phyloP scores from a whole-genome alignment of 495 filamentous ascomycete species.

The Penicillium arizonense region DNA sequence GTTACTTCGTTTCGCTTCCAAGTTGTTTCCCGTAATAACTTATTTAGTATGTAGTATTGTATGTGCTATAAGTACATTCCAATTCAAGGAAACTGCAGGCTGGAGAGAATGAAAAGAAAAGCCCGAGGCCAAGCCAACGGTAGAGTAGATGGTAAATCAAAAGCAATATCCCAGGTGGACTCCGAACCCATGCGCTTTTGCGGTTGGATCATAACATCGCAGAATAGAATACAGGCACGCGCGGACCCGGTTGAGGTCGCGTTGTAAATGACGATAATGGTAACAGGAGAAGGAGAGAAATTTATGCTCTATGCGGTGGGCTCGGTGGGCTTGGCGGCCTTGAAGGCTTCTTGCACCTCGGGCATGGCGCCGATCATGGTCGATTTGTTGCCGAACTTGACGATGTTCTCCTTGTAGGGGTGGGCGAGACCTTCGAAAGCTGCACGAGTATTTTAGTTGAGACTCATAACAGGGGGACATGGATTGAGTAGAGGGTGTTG shows the following conservation, averaged over 20 bases:
- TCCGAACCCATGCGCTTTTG: conserved; percentile 52
- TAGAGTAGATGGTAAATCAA: conserved; percentile 13
- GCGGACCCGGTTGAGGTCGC: conserved; percentile 4
- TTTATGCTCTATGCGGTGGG: conserved; percentile 21
- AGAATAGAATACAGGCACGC: conserved; percentile 32
- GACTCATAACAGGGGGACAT: background rate
- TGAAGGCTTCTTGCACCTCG: conserved; percentile 46
- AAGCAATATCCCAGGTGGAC: conserved; percentile 35
- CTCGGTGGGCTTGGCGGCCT: conserved; percentile 38
- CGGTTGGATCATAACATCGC: conserved; percentile 31
- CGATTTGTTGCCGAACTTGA: conserved; percentile 61
- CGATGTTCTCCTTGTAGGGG: conserved; percentile 86
- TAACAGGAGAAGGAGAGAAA: conserved; percentile 8
- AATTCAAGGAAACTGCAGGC: conserved; percentile 5
- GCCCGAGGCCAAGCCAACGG: conserved; percentile 3
- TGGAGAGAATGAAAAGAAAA: conserved; percentile 11
- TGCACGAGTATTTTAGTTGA: conserved; percentile 27
- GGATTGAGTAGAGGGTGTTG: background rate
- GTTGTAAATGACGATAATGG: conserved; percentile 14
- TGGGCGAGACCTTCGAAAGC: conserved; percentile 89
- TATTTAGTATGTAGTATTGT: conserved; percentile 7
- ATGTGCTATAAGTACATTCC: conserved; percentile 12
- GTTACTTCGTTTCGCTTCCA: too few relatives aligned
- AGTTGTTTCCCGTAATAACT: background rate
- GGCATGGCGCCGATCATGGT: conserved; percentile 34